Evolutionary conservation across 345 rosid genomes (phyloP), one percentile per base, ranked within the genome.

Genomic region (Tarenaya hassleriana): DNA sequence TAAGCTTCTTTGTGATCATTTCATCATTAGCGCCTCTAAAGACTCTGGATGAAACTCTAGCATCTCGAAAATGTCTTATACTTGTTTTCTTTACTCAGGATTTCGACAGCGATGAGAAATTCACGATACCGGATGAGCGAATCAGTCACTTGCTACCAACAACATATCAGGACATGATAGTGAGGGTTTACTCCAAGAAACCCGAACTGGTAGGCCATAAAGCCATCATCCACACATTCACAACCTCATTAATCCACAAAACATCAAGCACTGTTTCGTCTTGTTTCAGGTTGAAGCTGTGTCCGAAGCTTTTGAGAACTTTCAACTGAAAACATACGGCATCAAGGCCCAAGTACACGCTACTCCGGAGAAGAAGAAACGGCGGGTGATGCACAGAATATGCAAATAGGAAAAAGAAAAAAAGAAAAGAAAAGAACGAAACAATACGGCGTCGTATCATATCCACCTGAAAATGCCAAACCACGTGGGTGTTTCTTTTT

Each of bases 361-460:
- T 21, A 91, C 98, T 10, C 96, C 98, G 4, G 89, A 82, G 68
- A 91, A 80, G 70, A 91, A 84, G 85, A 91, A 82, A 78, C 73
- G 86, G 2, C 77, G 84, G 1, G 27, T 58, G 31, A 47, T 66
- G 50, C 50, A 29, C 5, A 24, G 29, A 24, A n/a, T n/a, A n/a
- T n/a, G n/a, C n/a, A n/a, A n/a, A n/a, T n/a, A n/a, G 29, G 2
- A 24, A 24, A 24, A 24, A 24, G 5, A 2, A 24, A 2, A 24
- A 24, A 2, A 24, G 2, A 2, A 24, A 2, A 24, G 3, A 24
- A 5, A 24, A 24, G 5, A 24, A 24, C 29, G 29, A 5, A 24
- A 5, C 29, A 24, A 24, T 24, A 24, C 29, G 29, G 29, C 5
- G 29, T 24, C 29, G 29, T 24, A 24, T 24, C n/a, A n/a, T n/a